Conservation (phyloP, 2,329 filamentous ascomycete species). For the Knoxdaviesia proteae region DNA sequence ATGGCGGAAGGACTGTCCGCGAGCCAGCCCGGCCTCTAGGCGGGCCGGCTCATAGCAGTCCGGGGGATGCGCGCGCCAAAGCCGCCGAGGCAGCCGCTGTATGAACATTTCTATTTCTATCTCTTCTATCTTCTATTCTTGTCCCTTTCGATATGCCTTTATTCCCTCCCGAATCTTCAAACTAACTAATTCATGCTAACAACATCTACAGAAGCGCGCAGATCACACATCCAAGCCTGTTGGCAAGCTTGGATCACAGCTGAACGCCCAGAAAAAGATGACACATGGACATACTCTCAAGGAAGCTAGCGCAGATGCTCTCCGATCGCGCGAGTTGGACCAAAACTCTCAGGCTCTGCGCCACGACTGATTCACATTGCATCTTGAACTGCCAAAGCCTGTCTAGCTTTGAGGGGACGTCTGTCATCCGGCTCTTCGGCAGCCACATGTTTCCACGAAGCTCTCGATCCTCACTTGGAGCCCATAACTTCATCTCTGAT, state of each 20-base stretch:
- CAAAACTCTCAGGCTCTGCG: slow-evolving; percentile 19
- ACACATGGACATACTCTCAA: slow-evolving; percentile 47
- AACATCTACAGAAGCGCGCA: slow-evolving; percentile 37
- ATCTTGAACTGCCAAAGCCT: background rate
- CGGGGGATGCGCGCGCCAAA: slow-evolving; percentile 43
- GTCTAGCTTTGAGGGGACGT: background rate
- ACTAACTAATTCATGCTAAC: background rate
- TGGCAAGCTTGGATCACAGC: slow-evolving; percentile 48
- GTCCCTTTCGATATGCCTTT: background rate
- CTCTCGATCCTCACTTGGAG: background rate
- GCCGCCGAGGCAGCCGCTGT: slow-evolving; percentile 78
- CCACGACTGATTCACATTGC: slow-evolving; percentile 11
- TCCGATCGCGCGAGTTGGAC: slow-evolving; percentile 47
- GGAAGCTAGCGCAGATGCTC: slow-evolving; percentile 45
- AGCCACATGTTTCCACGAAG: background rate
- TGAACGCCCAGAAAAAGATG: slow-evolving; percentile 58
- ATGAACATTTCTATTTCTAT: slow-evolving; percentile 12
- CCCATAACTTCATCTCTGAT: background rate
- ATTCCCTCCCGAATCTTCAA: background rate
- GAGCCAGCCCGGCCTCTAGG: slow-evolving; percentile 1
- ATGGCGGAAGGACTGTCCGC: slow-evolving; percentile 43
- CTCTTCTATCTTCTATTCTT: background rate
- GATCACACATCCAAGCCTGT: slow-evolving; percentile 30
- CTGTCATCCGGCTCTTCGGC: background rate
- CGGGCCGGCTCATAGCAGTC: slow-evolving; percentile 5